Percentiles rank a stretch among this genome's conserved stretches.
phyloP scores from a whole-genome alignment of 768 basidiomycete species.

The Galerina marginata region DNA sequence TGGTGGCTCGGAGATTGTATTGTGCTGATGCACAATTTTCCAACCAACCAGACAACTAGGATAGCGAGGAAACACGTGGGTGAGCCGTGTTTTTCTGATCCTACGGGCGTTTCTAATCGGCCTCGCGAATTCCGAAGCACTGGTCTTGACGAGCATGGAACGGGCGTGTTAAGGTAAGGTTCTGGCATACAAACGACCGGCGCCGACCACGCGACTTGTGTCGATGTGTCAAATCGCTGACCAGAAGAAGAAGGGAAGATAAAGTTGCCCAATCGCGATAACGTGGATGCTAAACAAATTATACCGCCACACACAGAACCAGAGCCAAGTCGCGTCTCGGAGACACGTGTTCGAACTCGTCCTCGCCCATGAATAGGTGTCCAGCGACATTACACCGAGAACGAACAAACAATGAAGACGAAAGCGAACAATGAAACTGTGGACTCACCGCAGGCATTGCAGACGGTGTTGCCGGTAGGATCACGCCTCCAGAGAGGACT shows the following conservation, averaged over 20 bases:
- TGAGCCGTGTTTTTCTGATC: slow-evolving; percentile 4
- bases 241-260: not conserved
- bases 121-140: slow-evolving; percentile 11
- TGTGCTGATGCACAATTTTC: not conserved
- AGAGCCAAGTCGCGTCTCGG: slow-evolving; percentile 19
- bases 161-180: slow-evolving; percentile 16
- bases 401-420: slow-evolving; percentile 21
- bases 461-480: slow-evolving; percentile 80
- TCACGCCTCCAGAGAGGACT: slow-evolving; percentile 89
- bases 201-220: slow-evolving; percentile 6
- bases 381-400: slow-evolving; percentile 16
- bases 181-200: not conserved
- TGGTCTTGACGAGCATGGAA: slow-evolving; percentile 18
- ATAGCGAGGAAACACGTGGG: slow-evolving; percentile 22
- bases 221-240: not conserved
- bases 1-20: slow-evolving; percentile 15
- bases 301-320: slow-evolving; percentile 6
- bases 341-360: slow-evolving; percentile 25
- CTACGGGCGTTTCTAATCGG: slow-evolving; percentile 4
- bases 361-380: not conserved
- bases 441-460: slow-evolving; percentile 89
- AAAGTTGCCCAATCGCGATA: slow-evolving; percentile 16
- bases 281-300: slow-evolving; percentile 5
- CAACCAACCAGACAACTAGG: slow-evolving; percentile 7
- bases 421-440: slow-evolving; percentile 25